Evolutionary conservation across 75 land plant genomes (phyloP).

Genomic region (Larix kaempferi): DNA sequence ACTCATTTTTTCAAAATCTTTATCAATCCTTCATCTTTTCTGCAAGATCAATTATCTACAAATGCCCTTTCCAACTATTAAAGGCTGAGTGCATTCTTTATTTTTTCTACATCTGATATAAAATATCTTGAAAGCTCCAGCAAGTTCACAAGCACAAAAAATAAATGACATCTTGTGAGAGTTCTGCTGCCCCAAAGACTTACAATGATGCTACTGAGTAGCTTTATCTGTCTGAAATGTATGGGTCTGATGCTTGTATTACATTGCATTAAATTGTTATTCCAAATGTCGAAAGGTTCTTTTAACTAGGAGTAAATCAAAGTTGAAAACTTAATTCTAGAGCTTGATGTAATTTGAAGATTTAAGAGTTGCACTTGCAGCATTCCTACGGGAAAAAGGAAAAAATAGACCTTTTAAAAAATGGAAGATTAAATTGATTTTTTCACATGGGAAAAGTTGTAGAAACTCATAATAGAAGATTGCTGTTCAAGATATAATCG

Average conservation of each 20-base stretch:
- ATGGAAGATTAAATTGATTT: too few species aligned
- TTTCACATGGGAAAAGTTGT: too few species aligned
- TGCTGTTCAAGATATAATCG: too few species aligned
- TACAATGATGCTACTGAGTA: too few species aligned
- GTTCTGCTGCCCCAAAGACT: background rate
- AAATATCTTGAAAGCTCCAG: background rate
- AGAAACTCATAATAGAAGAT: too few species aligned
- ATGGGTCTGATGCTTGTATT: background rate
- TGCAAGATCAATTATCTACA: background rate
- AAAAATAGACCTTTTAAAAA: too few species aligned
- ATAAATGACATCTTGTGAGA: background rate
- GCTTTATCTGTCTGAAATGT: background rate
- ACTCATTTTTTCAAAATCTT: background rate
- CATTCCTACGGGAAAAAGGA: background rate
- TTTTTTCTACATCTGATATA: background rate
- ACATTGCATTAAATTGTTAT: background rate
- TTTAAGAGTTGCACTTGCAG: background rate
- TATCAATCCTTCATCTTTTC: background rate
- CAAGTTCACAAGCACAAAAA: background rate
- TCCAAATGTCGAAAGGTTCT: background rate
- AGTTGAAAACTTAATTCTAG: background rate
- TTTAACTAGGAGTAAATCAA: background rate
- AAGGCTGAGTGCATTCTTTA: background rate
- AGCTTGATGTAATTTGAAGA: background rate
- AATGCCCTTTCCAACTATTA: background rate